Conservation (phyloP, 169 alveolate genomes). For the Plasmodium ovale region DNA sequence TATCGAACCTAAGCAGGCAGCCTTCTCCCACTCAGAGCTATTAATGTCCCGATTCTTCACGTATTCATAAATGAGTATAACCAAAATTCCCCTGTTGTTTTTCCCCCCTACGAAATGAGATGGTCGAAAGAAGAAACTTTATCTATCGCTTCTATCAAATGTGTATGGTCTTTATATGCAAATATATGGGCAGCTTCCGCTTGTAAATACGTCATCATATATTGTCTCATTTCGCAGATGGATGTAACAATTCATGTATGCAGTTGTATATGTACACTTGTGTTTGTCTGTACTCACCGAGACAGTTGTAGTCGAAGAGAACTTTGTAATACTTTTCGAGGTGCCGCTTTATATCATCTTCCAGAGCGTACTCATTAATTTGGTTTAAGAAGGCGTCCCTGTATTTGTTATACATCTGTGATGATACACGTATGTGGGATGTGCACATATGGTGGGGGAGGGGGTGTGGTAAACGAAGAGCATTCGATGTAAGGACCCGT, state of each 20-base stretch:
- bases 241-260: too few species aligned
- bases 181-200: background rate
- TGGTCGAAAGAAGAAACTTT: background rate
- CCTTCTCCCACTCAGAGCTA: conserved; percentile 64
- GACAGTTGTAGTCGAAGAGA: conserved; percentile 64
- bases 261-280: background rate
- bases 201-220: background rate
- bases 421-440: background rate
- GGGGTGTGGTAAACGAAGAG: too few species aligned
- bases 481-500: too few species aligned
- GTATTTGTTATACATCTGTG: conserved; percentile 62
- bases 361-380: conserved; percentile 27
- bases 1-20: conserved; percentile 53
- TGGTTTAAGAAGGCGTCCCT: conserved; percentile 41
- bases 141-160: background rate
- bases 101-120: conserved; percentile 64
- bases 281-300: conserved; percentile 12
- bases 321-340: conserved; percentile 48
- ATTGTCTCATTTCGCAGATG: background rate
- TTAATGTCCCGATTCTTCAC: conserved; percentile 73
- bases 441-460: background rate
- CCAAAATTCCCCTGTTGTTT: conserved; percentile 61
- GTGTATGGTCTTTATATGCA: background rate
- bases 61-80: conserved; percentile 63
- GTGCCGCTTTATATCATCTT: conserved; percentile 35